Evolutionary conservation across 2,329 filamentous ascomycete genomes (phyloP).

Genomic region (Corinectria fuckeliana): DNA sequence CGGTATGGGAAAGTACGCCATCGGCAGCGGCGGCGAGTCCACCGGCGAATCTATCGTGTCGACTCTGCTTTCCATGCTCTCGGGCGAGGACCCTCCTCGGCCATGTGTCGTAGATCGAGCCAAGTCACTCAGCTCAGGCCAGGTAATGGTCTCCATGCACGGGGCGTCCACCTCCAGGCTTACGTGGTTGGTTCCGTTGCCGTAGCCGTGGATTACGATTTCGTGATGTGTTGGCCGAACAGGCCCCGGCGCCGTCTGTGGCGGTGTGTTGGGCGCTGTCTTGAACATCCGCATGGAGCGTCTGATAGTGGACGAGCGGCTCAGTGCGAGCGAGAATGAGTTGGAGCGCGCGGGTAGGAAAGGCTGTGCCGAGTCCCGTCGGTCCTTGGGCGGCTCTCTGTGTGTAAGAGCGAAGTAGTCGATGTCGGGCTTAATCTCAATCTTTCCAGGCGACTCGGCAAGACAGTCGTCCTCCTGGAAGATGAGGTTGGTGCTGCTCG

Average conservation of each 20-base stretch:
- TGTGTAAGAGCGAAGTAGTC: slow-evolving; percentile 59
- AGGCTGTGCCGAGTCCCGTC: slow-evolving; percentile 10
- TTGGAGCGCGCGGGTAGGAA: slow-evolving; percentile 37
- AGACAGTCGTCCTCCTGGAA: slow-evolving; percentile 13
- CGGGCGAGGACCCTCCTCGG: slow-evolving; percentile 27
- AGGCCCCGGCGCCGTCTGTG: slow-evolving; percentile 22
- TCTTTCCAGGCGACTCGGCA: slow-evolving; percentile 18
- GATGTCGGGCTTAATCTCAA: slow-evolving; percentile 62
- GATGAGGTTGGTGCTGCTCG: slow-evolving; percentile 16
- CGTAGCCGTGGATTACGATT: slow-evolving; percentile 60
- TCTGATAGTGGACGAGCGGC: slow-evolving; percentile 43
- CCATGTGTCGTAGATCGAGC: slow-evolving; percentile 28
- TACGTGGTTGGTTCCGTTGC: slow-evolving; percentile 57
- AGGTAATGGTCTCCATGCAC: slow-evolving; percentile 16
- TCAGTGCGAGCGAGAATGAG: slow-evolving; percentile 40
- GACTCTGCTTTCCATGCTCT: slow-evolving; percentile 37
- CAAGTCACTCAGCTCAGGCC: slow-evolving; percentile 36
- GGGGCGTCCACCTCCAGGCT: slow-evolving; percentile 28
- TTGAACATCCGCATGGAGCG: slow-evolving; percentile 44
- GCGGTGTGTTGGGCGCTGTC: slow-evolving; percentile 25
- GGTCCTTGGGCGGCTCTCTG: slow-evolving; percentile 26
- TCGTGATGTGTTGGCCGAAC: slow-evolving; percentile 50
- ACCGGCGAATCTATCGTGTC: slow-evolving; percentile 37
- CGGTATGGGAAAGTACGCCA: slow-evolving; percentile 21
- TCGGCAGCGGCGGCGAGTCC: slow-evolving; percentile 28